Conservation (phyloP, 352 stramenopile genomes). For the Heterotrichella gracilis region DNA sequence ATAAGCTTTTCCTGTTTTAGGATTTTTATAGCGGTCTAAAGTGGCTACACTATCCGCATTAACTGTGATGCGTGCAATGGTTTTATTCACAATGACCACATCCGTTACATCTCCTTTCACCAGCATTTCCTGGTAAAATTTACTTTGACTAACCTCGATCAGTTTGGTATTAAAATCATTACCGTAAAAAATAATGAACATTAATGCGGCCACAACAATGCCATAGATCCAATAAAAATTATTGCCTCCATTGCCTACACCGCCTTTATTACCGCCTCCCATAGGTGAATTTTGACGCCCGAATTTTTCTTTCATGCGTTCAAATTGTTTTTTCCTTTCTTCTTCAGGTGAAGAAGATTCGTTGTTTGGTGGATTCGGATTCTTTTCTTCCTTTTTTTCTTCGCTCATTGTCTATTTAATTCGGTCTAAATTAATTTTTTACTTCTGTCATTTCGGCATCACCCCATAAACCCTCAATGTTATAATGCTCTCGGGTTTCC, state of each 20-base stretch:
- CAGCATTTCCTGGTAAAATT: neutral
- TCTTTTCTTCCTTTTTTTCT: neutral
- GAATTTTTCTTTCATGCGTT: neutral
- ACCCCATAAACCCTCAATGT: neutral
- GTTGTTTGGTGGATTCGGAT: neutral
- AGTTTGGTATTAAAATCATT: neutral
- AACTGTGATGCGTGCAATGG: neutral
- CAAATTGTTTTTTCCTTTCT: conserved; percentile 8
- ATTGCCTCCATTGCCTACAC: neutral
- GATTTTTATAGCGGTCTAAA: neutral
- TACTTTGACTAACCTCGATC: neutral
- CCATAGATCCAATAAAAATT: conserved; percentile 8
- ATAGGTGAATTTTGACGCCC: neutral
- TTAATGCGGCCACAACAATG: neutral
- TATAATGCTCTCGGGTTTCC: neutral
- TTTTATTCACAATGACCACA: neutral
- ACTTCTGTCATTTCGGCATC: neutral
- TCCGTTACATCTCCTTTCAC: neutral
- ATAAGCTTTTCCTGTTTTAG: neutral
- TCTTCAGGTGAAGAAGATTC: neutral
- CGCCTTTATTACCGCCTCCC: neutral
- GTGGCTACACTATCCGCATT: neutral
- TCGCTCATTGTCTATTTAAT: neutral
- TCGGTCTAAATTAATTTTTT: neutral
- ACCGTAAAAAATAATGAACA: conserved; percentile 2